These are phyloP conservation scores for Sugiyamaella japonica DNA, from an alignment of 1,139 yeast species.

Conservation along the genomic window DNA sequence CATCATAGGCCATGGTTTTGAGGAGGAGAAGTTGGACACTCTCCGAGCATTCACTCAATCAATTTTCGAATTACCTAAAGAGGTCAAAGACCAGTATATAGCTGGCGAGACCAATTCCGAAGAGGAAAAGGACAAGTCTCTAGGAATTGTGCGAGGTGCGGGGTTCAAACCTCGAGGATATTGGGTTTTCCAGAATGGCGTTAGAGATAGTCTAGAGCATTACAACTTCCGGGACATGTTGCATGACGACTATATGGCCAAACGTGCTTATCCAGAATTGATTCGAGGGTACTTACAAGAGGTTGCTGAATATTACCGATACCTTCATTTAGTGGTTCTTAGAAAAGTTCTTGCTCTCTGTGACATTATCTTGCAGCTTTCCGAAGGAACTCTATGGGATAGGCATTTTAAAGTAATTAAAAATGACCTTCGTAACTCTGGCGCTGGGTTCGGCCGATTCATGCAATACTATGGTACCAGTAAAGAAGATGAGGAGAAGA, in stretches of 20 bases:
- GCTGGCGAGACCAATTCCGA: constrained; percentile 47
- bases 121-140: constrained; percentile 40
- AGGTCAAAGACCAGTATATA: constrained; percentile 44
- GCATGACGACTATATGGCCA: constrained; percentile 42
- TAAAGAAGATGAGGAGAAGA: constrained; percentile 34
- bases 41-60: constrained; percentile 45
- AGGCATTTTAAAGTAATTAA: constrained; percentile 40
- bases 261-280: constrained; percentile 43
- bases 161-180: constrained; percentile 51
- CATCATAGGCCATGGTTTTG: constrained; percentile 45
- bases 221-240: constrained; percentile 40
- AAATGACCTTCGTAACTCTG: constrained; percentile 38
- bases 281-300: constrained; percentile 44
- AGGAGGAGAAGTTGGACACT: constrained; percentile 37
- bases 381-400: constrained; percentile 46
- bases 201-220: constrained; percentile 14
- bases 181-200: constrained; percentile 39
- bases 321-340: constrained; percentile 35
- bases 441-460: constrained; percentile 47
- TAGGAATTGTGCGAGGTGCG: constrained; percentile 51
- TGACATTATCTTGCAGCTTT: constrained; percentile 46
- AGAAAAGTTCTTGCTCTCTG: constrained; percentile 43
- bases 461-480: constrained; percentile 45
- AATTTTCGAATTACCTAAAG: constrained; percentile 47
- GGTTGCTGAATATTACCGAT: constrained; percentile 41